phyloP scores from a whole-genome alignment of 306 rosid species.

The Argentina anserina region DNA sequence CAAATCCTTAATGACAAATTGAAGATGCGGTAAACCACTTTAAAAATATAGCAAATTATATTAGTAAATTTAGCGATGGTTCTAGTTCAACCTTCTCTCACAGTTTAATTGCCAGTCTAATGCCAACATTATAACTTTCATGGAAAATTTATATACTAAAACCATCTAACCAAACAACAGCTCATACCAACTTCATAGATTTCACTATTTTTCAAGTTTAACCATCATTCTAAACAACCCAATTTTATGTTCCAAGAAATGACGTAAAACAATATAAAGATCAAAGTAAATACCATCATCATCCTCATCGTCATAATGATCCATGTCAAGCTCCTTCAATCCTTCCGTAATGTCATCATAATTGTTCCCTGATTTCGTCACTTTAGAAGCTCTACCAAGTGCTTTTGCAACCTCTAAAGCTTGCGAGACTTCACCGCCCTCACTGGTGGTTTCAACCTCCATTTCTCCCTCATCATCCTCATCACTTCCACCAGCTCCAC shows the following conservation, averaged over 20 bases:
- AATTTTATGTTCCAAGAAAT: neutral
- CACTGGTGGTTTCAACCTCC: slow-evolving; percentile 25
- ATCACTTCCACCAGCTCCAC: slow-evolving; percentile 43
- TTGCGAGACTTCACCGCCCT: slow-evolving; percentile 38
- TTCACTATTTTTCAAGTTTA: neutral
- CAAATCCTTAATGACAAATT: slow-evolving; percentile 2
- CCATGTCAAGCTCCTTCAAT: slow-evolving; percentile 80
- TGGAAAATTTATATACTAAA: neutral
- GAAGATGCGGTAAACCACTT: neutral
- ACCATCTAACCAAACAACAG: neutral
- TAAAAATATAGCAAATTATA: neutral
- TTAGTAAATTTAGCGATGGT: neutral
- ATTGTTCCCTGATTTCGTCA: slow-evolving; percentile 16
- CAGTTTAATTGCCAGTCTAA: neutral
- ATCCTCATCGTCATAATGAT: slow-evolving; percentile 71
- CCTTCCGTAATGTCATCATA: slow-evolving; percentile 54
- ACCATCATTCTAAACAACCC: neutral
- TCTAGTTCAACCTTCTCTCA: neutral
- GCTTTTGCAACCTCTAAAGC: slow-evolving; percentile 64
- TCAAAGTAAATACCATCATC: slow-evolving; percentile 53
- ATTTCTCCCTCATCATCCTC: slow-evolving; percentile 32
- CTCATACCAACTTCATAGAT: neutral
- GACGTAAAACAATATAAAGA: neutral
- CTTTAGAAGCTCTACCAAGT: slow-evolving; percentile 42
- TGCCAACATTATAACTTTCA: neutral